Conservation (phyloP, 2,329 filamentous ascomycete genomes). For the Aspergillus fumigatiaffinis region DNA sequence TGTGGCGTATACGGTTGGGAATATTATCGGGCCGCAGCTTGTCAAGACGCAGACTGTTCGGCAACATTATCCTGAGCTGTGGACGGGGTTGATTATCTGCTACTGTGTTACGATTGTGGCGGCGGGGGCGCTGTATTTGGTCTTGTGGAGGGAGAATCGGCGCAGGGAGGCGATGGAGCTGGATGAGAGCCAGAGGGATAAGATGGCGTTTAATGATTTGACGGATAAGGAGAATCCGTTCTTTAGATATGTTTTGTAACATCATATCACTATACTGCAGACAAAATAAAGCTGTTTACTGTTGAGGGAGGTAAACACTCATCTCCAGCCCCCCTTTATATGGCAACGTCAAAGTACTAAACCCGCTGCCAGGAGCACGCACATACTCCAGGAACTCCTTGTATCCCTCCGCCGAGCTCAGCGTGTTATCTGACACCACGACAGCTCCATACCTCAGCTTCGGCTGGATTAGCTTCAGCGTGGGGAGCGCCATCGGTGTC, state of each 20-base stretch:
- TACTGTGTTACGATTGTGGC: slow-evolving; percentile 65
- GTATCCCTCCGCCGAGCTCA: slow-evolving; percentile 40
- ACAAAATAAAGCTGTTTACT: neutral
- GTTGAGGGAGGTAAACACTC: slow-evolving; percentile 30
- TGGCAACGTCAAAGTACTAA: slow-evolving; percentile 48
- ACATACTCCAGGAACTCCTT: slow-evolving; percentile 48
- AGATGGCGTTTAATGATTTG: slow-evolving; percentile 63
- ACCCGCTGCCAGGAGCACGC: slow-evolving; percentile 45
- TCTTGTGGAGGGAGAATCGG: slow-evolving; percentile 59
- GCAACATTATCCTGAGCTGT: slow-evolving; percentile 67
- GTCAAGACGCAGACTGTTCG: slow-evolving; percentile 63
- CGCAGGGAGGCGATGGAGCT: slow-evolving; percentile 46
- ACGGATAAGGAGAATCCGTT: slow-evolving; percentile 67
- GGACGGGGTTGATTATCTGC: slow-evolving; percentile 64
- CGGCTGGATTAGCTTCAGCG: slow-evolving; percentile 47
- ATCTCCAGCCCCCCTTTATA: slow-evolving; percentile 49
- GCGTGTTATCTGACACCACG: slow-evolving; percentile 49
- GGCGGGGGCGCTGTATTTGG: slow-evolving; percentile 53
- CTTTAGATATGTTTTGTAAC: slow-evolving; percentile 57
- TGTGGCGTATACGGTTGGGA: slow-evolving; percentile 70
- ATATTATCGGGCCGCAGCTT: slow-evolving; percentile 71
- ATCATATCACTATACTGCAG: too few species aligned
- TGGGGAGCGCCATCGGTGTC: slow-evolving; percentile 52
- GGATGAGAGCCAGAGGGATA: slow-evolving; percentile 60
- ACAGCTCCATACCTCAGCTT: slow-evolving; percentile 46